Conservation (phyloP, 108 stramenopile species). For the Cyclotella choctawhatcheeana region DNA sequence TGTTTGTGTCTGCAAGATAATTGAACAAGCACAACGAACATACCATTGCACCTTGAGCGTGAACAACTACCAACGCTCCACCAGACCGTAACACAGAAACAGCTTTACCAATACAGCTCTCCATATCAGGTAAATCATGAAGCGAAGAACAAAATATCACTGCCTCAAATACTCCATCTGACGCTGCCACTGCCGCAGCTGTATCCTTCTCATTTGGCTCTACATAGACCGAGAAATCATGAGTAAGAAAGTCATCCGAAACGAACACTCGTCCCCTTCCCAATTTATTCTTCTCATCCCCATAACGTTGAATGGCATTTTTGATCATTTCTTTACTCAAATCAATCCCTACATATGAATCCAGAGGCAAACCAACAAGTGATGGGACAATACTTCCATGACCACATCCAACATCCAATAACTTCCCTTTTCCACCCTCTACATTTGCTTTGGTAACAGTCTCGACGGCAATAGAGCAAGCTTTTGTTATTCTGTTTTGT, state of each 20-base stretch:
- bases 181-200: constrained; percentile 5
- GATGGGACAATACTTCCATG: constrained; percentile 67
- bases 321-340: constrained; percentile 75
- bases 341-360: constrained; percentile 68
- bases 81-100: constrained; percentile 36
- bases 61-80: constrained; percentile 59
- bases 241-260: constrained; percentile 51
- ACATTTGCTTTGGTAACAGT: constrained; percentile 35
- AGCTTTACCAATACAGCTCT: constrained; percentile 54
- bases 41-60: constrained; percentile 70
- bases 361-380: constrained; percentile 55
- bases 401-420: constrained; percentile 79
- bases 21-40: not conserved
- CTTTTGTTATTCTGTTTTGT: constrained; percentile 51
- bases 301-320: constrained; percentile 57
- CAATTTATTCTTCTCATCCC: constrained; percentile 41
- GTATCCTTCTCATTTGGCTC: not conserved
- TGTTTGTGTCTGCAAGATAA: too few relatives aligned
- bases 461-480: constrained; percentile 57
- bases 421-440: constrained; percentile 36
- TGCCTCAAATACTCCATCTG: constrained; percentile 46
- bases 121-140: constrained; percentile 74
- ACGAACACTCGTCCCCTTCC: constrained; percentile 42
- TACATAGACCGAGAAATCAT: constrained; percentile 54
- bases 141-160: constrained; percentile 75